Evolutionary conservation across 2,329 filamentous ascomycete species (phyloP).

Genomic region (Alternaria sp.): DNA sequence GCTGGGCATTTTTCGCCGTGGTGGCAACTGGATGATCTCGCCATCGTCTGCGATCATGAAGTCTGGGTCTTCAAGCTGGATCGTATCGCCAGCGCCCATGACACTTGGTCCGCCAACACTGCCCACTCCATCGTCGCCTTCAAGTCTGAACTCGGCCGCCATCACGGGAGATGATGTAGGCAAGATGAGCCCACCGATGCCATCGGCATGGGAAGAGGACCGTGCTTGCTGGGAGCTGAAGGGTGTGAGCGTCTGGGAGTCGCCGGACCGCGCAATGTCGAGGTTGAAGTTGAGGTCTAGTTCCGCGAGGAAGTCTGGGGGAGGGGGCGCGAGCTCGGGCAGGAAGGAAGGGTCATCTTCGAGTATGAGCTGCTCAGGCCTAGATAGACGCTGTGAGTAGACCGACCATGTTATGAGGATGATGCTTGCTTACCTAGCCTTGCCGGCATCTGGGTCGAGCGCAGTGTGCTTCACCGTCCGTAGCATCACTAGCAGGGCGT

Average conservation of each 20-base stretch:
- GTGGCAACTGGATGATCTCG: constrained; percentile 59
- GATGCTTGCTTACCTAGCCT: constrained; percentile 65
- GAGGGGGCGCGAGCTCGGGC: constrained; percentile 67
- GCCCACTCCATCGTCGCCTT: constrained; percentile 52
- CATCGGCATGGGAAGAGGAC: constrained; percentile 24
- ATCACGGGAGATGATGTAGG: constrained; percentile 56
- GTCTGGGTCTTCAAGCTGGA: constrained; percentile 57
- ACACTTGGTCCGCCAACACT: constrained; percentile 35
- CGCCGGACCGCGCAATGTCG: constrained; percentile 41
- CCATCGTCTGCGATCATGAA: constrained; percentile 69
- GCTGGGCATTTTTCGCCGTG: constrained; percentile 11
- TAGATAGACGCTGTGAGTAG: constrained; percentile 47
- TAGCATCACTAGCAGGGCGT: constrained; percentile 73
- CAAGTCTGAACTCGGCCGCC: constrained; percentile 49
- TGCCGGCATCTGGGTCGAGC: constrained; percentile 74
- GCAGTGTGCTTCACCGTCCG: constrained; percentile 63
- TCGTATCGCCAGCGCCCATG: constrained; percentile 49
- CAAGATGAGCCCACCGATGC: constrained; percentile 51
- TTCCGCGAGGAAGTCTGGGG: constrained; percentile 60
- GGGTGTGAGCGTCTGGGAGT: constrained; percentile 49
- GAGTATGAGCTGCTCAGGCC: constrained; percentile 77
- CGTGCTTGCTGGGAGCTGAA: constrained; percentile 37
- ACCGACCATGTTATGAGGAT: neutral
- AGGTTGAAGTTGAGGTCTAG: constrained; percentile 50
- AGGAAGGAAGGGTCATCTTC: constrained; percentile 84